Evolutionary conservation across 768 basidiomycete genomes (phyloP).

Genomic region (Russula ochroleuca): DNA sequence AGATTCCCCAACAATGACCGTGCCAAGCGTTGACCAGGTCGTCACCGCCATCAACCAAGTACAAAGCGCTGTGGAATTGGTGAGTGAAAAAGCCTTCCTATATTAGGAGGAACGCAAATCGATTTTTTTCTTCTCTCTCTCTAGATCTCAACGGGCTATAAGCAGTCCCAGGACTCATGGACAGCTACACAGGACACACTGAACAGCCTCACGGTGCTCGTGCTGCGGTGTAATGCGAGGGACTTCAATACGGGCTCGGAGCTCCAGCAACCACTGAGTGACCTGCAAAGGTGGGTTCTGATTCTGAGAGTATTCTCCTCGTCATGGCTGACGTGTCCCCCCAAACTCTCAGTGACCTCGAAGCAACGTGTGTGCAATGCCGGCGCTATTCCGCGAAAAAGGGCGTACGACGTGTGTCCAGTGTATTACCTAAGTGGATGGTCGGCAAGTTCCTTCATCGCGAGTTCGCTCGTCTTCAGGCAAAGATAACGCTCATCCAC

Average conservation of each 20-base stretch:
- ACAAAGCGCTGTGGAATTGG: constrained; percentile 13
- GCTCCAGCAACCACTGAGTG: constrained; percentile 10
- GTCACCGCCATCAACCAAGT: constrained; percentile 14
- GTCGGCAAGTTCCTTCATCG: constrained; percentile 9
- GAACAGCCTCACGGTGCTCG: constrained; percentile 3
- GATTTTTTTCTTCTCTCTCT: neutral
- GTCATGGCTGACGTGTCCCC: neutral
- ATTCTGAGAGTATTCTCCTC: neutral
- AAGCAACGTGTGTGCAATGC: constrained; percentile 1
- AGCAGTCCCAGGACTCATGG: constrained; percentile 15
- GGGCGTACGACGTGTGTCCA: constrained; percentile 5
- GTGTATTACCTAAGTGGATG: constrained; percentile 20
- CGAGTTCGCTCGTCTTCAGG: constrained; percentile 5
- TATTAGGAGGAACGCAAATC: neutral
- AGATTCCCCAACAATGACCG: constrained; percentile 15
- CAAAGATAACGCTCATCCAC: constrained; percentile 5
- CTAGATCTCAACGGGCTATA: constrained; percentile 14
- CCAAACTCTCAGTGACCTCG: constrained; percentile 9
- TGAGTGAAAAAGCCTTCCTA: neutral
- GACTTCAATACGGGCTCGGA: constrained; percentile 3
- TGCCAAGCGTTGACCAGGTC: constrained; percentile 18
- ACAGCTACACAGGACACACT: neutral
- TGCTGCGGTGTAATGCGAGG: neutral
- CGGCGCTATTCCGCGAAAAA: constrained; percentile 7
- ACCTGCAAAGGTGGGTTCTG: constrained; percentile 4